Conservation (phyloP, 1,284 basidiomycete species). For the Trichosporon faecale region DNA sequence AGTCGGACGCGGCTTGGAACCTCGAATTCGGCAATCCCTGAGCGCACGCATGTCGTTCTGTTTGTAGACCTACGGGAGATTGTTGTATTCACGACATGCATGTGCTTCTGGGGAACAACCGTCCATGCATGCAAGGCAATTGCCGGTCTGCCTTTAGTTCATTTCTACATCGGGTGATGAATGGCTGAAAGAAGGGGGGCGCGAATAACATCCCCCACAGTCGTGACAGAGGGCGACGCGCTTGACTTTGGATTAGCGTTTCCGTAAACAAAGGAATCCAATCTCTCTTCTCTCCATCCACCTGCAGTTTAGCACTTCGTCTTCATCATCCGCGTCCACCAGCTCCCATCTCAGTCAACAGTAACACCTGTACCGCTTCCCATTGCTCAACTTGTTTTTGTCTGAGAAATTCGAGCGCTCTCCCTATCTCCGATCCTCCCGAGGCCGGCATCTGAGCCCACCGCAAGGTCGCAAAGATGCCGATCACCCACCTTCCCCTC, state of each 20-base stretch:
- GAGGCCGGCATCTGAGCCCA: not conserved
- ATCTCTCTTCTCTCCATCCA: conserved; percentile 12
- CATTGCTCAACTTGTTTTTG: not conserved
- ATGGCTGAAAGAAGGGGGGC: not conserved
- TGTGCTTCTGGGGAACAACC: not conserved
- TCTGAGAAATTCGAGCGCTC: not conserved
- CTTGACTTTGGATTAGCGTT: conserved; percentile 9
- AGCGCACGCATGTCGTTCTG: not conserved
- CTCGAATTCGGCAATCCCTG: not conserved
- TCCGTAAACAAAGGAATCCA: conserved; percentile 5
- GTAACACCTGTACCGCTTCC: not conserved
- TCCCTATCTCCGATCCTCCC: not conserved
- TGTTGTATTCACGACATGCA: conserved; percentile 9
- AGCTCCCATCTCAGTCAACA: not conserved
- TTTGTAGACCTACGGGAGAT: not conserved
- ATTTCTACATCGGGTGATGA: not conserved
- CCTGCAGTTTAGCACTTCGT: not conserved
- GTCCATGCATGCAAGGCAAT: not conserved
- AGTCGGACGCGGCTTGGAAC: not conserved
- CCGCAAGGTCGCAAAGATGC: conserved; percentile 25
- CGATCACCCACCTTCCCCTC: conserved; percentile 39
- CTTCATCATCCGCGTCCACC: not conserved
- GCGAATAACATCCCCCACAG: not conserved
- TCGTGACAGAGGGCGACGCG: conserved; percentile 8
- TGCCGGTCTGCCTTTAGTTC: too few species aligned